Conservation (phyloP, 441 rosid genomes). For the Populus trichocarpa region DNA sequence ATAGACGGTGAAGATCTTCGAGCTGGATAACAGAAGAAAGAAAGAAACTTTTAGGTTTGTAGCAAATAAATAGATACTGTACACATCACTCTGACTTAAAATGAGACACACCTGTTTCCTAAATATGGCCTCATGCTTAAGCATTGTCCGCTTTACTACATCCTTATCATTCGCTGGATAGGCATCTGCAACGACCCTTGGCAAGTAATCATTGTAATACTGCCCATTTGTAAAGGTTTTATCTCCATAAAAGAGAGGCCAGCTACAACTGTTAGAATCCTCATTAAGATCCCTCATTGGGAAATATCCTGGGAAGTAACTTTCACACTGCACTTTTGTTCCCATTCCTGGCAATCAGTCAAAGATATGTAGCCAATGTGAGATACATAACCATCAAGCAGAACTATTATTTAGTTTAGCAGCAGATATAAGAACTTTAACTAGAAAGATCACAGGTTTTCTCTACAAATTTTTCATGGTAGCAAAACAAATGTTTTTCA, state of each 20-base stretch:
- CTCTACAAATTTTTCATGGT: background rate
- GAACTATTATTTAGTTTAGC: background rate
- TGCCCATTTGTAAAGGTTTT: conserved; percentile 52
- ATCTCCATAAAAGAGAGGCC: conserved; percentile 65
- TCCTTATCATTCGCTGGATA: conserved; percentile 58
- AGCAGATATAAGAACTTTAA: background rate
- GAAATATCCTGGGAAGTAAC: conserved; percentile 58
- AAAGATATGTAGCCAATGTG: conserved; percentile 8
- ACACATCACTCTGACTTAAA: conserved; percentile 8
- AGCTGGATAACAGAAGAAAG: conserved; percentile 38
- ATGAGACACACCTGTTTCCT: conserved; percentile 64
- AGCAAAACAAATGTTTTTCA: background rate
- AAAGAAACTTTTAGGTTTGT: conserved; percentile 16
- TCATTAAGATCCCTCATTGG: conserved; percentile 88
- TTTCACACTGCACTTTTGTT: conserved; percentile 75
- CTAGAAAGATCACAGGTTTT: background rate
- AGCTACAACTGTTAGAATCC: conserved; percentile 71
- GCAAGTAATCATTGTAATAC: conserved; percentile 49
- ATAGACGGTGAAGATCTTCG: conserved; percentile 82
- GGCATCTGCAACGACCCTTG: conserved; percentile 47
- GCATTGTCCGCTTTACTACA: conserved; percentile 68
- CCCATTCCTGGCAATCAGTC: conserved; percentile 66
- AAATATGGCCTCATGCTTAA: conserved; percentile 84
- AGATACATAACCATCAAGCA: conserved; percentile 3
- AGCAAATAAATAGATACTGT: conserved; percentile 18